Conservation (phyloP, 2,329 filamentous ascomycete genomes). For the Alternaria ethzedia region DNA sequence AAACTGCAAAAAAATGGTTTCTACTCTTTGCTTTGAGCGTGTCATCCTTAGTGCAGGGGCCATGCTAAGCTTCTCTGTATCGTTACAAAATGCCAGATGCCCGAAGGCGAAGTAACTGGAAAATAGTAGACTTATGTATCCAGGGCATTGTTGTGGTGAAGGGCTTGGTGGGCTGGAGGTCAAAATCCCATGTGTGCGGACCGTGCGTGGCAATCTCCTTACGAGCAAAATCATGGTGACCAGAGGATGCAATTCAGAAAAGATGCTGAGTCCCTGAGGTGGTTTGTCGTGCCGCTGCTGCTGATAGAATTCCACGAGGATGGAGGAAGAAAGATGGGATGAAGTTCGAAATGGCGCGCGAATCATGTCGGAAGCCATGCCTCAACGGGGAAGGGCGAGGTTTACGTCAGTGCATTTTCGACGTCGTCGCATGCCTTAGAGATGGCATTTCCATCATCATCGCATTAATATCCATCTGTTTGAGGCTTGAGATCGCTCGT, state of each 20-base stretch:
- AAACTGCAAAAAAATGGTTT: neutral
- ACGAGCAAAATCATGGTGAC: neutral
- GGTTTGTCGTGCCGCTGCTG: neutral
- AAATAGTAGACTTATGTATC: neutral
- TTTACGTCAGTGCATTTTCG: neutral
- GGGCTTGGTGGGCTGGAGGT: neutral
- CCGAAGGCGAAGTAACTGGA: neutral
- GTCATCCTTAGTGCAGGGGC: slow-evolving; percentile 88
- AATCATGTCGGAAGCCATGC: slow-evolving; percentile 2
- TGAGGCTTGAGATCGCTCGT: neutral
- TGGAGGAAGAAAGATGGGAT: neutral
- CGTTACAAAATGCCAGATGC: neutral
- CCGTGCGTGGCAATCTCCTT: neutral
- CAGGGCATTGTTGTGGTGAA: neutral
- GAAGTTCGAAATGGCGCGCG: neutral
- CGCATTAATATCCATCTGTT: neutral
- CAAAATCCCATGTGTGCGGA: neutral
- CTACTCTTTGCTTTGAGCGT: slow-evolving; percentile 41
- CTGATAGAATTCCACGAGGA: neutral
- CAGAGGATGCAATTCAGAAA: neutral
- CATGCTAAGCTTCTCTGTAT: slow-evolving; percentile 50
- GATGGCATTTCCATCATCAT: neutral
- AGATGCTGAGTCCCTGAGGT: neutral
- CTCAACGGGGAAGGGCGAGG: slow-evolving; percentile 2
- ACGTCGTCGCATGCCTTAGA: neutral